phyloP scores from a whole-genome alignment of 495 filamentous ascomycete species.

The Pyrenopolyporus hunteri region DNA sequence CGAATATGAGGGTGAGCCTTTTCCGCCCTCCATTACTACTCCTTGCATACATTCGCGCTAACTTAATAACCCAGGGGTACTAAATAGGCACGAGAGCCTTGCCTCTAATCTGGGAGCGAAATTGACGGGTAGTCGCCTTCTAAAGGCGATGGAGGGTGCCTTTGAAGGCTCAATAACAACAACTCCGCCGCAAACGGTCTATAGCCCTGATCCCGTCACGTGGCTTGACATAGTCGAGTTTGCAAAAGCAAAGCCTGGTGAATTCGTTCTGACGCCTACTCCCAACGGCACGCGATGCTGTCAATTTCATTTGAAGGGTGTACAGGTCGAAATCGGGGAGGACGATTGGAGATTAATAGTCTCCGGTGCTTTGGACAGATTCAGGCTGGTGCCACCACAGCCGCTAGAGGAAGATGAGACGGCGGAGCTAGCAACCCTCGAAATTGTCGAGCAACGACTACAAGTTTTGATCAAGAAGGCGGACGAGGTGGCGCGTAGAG shows the following conservation, averaged over 20 bases:
- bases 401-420: slow-evolving; percentile 85
- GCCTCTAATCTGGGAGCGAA: slow-evolving; percentile 84
- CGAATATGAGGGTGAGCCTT: slow-evolving; percentile 68
- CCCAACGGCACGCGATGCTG: slow-evolving; percentile 69
- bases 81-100: slow-evolving; percentile 84
- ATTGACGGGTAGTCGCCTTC: slow-evolving; percentile 78
- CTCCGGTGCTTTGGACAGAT: slow-evolving; percentile 80
- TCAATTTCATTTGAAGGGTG: slow-evolving; percentile 80
- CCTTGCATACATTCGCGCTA: slow-evolving; percentile 14
- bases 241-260: slow-evolving; percentile 77
- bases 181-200: slow-evolving; percentile 49
- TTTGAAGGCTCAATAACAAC: slow-evolving; percentile 82
- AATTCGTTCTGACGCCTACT: slow-evolving; percentile 75
- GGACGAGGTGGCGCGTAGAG: slow-evolving; percentile 77
- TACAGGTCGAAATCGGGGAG: slow-evolving; percentile 83
- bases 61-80: slow-evolving; percentile 58
- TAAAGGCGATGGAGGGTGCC: slow-evolving; percentile 83
- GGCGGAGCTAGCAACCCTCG: slow-evolving; percentile 80
- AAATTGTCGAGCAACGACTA: slow-evolving; percentile 79
- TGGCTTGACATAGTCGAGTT: slow-evolving; percentile 90
- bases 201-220: slow-evolving; percentile 66
- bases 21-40: background rate
- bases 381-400: slow-evolving; percentile 72
- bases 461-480: slow-evolving; percentile 76
- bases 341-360: slow-evolving; percentile 84